Base-by-base conservation (phyloP, 148 eudicot species). In the Vaccinium myrtillus region DNA sequence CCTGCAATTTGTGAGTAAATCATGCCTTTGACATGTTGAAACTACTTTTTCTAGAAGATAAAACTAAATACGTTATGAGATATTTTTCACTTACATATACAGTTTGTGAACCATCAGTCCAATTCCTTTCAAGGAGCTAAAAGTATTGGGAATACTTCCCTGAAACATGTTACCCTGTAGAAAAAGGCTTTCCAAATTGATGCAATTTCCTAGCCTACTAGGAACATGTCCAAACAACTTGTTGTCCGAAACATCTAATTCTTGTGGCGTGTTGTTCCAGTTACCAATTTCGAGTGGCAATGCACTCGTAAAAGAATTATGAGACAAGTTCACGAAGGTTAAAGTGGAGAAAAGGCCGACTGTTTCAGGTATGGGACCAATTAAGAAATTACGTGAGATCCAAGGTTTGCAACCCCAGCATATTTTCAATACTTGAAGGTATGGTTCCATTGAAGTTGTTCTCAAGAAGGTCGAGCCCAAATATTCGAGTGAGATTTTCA, bases 401-500 rank as follows among this genome's bases (percentile, higher is more conserved):
- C 70, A 88, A 19, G 49, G 30, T 49, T 46, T 79, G 59, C 77
- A 88, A 30, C 61, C 43, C 71, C 36, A 19, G 16, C 5, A 84
- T 84, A 48, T 12, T 67, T n/a, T 83, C 86, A 15, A 81, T 23
- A 30, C 82, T 81, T 27, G 75, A 32, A 77, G 89, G 89, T 23
- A 87, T 76, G 59, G 27, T 78, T 11, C 89, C 86, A 55, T 75
- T 55, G 4, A 87, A 81, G n/a, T n/a, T n/a, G 10, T 55, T 87
- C 32, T 21, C 2, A 13, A 1, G 2, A 30, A 87, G 46, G 14
- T 1, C 1, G 8, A 87, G 19, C 2, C 0, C 6, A 14, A 58
- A 76, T 19, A 87, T 46, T 49, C 10, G 78, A 5, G 89, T 54
- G 43, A 84, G 46, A 70, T 87, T 87, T 16, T 50, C 39, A 4